A percentile compares a stretch with the other conserved stretches of the same genome.
phyloP scores from a whole-genome alignment of 371 early-diverging fungal genomes.

The Neoconidiobolus thromboides region DNA sequence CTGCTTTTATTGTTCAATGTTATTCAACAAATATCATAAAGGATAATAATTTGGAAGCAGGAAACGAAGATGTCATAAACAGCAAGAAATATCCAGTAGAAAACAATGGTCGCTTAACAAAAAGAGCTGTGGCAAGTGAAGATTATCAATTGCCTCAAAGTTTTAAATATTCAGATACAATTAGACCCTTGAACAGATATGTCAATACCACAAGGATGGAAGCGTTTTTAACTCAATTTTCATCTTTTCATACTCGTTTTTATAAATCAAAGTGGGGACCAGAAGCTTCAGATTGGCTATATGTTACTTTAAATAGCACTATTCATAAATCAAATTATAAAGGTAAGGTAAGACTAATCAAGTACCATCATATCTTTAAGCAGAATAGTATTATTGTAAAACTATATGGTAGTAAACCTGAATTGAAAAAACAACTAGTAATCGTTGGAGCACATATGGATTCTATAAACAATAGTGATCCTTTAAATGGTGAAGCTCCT shows the following conservation, averaged over 20 bases:
- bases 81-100: no score
- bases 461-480: slow-evolving; percentile 64
- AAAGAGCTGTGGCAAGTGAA: no score
- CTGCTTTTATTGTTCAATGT: no score
- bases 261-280: not conserved
- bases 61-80: no score
- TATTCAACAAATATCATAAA: no score
- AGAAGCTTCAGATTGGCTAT: not conserved
- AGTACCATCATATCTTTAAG: slow-evolving; percentile 30
- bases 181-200: no score
- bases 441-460: slow-evolving; percentile 84
- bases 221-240: not conserved
- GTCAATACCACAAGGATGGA: not conserved
- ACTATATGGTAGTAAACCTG: slow-evolving; percentile 45
- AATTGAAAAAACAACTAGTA: slow-evolving; percentile 38
- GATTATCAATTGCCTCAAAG: no score
- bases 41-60: no score
- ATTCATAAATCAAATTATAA: not conserved
- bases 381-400: slow-evolving; percentile 43
- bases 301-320: not conserved
- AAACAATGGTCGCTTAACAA: no score
- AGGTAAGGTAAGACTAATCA: slow-evolving; percentile 21
- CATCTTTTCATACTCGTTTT: slow-evolving; percentile 17
- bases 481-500: slow-evolving; percentile 53
- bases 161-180: no score